phyloP scores from a whole-genome alignment of 2,329 filamentous ascomycete genomes.

The Blastomyces silverae region DNA sequence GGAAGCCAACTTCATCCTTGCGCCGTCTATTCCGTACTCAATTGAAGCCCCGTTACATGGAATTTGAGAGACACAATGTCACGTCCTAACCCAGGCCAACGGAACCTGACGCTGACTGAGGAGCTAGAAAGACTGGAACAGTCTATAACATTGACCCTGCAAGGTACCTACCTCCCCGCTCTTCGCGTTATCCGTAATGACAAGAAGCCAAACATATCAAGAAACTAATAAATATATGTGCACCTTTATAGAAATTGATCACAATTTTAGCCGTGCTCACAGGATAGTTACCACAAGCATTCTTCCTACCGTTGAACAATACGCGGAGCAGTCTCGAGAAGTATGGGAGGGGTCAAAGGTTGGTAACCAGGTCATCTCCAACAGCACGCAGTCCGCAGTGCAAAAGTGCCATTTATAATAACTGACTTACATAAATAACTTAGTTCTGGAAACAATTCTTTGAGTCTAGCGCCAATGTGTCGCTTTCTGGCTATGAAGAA shows the following conservation, averaged over 20 bases:
- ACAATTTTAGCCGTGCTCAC: constrained; percentile 95
- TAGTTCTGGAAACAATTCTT: constrained; percentile 99
- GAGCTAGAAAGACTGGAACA: constrained; percentile 95
- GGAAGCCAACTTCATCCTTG: not conserved
- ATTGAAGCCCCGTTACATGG: not conserved
- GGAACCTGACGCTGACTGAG: constrained; percentile 74
- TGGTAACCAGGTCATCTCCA: constrained; percentile 14
- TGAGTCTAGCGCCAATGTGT: constrained; percentile 95
- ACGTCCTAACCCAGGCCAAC: constrained; percentile 44
- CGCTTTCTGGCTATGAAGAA: constrained; percentile 89
- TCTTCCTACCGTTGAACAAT: constrained; percentile 86
- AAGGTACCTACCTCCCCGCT: constrained; percentile 54
- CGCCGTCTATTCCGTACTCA: not conserved
- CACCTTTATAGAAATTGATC: constrained; percentile 71
- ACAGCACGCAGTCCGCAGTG: not conserved
- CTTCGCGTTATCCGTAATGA: not conserved
- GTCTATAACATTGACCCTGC: constrained; percentile 89
- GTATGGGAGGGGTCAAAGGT: constrained; percentile 98
- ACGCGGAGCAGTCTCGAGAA: constrained; percentile 83
- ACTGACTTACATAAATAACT: not conserved
- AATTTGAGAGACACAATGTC: constrained; percentile 40
- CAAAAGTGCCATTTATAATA: not conserved
- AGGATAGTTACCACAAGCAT: constrained; percentile 93
- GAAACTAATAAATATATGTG: constrained; percentile 5
- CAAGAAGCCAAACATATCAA: not conserved